Evolutionary conservation across 306 rosid genomes (phyloP).

Genomic region (Geum urbanum): DNA sequence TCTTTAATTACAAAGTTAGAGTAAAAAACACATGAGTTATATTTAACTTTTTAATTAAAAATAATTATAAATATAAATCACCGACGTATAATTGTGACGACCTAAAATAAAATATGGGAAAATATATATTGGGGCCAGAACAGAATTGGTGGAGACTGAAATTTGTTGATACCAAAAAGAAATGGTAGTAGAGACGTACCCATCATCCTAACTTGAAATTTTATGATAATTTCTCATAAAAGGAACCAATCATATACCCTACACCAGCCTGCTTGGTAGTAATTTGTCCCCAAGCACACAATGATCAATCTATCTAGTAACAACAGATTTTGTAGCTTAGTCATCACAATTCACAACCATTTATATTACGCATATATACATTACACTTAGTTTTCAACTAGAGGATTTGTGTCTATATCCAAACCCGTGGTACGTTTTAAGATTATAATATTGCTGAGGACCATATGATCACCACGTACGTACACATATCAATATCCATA

Average conservation of each 20-base stretch:
- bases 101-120: not conserved
- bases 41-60: too few species aligned
- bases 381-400: not conserved
- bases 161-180: not conserved
- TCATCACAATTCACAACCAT: not conserved
- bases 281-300: constrained; percentile 18
- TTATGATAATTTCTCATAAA: constrained; percentile 13
- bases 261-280: constrained; percentile 49
- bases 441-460: not conserved
- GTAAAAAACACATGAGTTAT: too few species aligned
- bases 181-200: constrained; percentile 32
- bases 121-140: not conserved
- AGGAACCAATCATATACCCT: constrained; percentile 43
- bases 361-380: not conserved
- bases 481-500: not conserved
- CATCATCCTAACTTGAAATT: constrained; percentile 25
- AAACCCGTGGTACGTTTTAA: not conserved
- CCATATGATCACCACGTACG: not conserved
- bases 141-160: not conserved
- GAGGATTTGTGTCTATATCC: not conserved
- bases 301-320: not conserved
- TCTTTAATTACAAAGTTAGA: too few species aligned
- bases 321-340: not conserved
- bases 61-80: not conserved
- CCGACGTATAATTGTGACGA: constrained; percentile 4